Evolutionary conservation across 352 stramenopile genomes (phyloP), one percentile per base, ranked within the genome.

Genomic region (Globisporangium irregulare): DNA sequence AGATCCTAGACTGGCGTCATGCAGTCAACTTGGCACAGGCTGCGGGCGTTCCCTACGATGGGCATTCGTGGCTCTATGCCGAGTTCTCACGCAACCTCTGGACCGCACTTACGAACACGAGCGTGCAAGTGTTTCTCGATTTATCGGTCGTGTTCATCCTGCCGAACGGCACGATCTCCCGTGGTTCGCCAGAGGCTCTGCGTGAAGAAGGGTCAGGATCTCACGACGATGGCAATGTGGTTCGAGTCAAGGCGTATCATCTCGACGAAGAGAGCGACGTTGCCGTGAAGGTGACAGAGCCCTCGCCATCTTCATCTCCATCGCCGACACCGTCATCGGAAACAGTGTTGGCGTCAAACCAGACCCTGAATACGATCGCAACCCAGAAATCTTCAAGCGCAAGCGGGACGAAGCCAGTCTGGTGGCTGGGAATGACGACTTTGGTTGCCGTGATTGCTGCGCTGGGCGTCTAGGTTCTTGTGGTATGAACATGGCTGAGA

Each of bases 1-100:
- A 82, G 41, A 70, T 90, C 53, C 67, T 90, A 64, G 27, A 75
- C n/a, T 90, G 80, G 78, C 70, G 82, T 15, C 78, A 80, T 9
- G 69, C 84, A 20, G 73, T 76, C 12, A 82, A 87, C 51, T 54
- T 81, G 43, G 82, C 82, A 1, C 70, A 81, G 59, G 66, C 46
- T n/a, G 72, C 72, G 0, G 74, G 73, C 0, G 62, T 84, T 24
- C 80, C 81, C 5, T 84, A 76, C 61, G 82, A 89, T 59, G 67
- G 67, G 24, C 64, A 73, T 14, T 89, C 80, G n/a, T 66, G 71
- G 51, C 59, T 90, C 22, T 90, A 79, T 57, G 68, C 71, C 14
- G 67, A 75, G 48, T 71, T 75, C 60, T 75, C 64, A 1, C 78
- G 64, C 41, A 82, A 84, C 43, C 57, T 81, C 27, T 64, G 38